Conservation (phyloP, 2,329 filamentous ascomycete genomes). For the Xylariaceae sp. region DNA sequence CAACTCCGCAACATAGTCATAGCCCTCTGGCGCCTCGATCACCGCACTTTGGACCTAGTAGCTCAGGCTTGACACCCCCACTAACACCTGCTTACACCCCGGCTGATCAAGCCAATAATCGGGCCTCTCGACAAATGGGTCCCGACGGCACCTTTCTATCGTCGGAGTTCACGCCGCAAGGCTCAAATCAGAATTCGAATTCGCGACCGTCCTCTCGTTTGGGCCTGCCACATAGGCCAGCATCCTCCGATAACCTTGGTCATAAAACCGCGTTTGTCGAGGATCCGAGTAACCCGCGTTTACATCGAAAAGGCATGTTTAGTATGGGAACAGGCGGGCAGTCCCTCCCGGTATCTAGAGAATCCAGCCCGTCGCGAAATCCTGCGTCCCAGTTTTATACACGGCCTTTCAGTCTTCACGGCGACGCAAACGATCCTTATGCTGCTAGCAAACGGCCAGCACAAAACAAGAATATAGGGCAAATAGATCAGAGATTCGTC, state of each 20-base stretch:
- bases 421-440: conserved; percentile 80
- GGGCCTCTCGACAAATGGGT: conserved; percentile 16
- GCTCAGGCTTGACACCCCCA: conserved; percentile 73
- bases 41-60: conserved; percentile 60
- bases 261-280: conserved; percentile 38
- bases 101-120: conserved; percentile 33
- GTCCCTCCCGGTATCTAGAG: conserved; percentile 54
- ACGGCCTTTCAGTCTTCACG: conserved; percentile 71
- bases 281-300: conserved; percentile 27
- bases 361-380: conserved; percentile 60
- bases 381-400: conserved; percentile 60
- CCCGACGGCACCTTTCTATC: conserved; percentile 28
- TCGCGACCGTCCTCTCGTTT: conserved; percentile 39
- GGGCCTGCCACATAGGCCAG: conserved; percentile 38
- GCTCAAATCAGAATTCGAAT: conserved; percentile 55
- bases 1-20: conserved; percentile 60
- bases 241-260: conserved; percentile 40
- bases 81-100: conserved; percentile 78
- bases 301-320: conserved; percentile 53
- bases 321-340: conserved; percentile 42
- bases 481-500: conserved; percentile 75
- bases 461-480: conserved; percentile 57
- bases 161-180: conserved; percentile 61
- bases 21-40: conserved; percentile 61
- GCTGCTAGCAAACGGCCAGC: conserved; percentile 73